Base-by-base conservation (phyloP, 2,329 filamentous ascomycete species). In the Scolecobasidium constrictum region DNA sequence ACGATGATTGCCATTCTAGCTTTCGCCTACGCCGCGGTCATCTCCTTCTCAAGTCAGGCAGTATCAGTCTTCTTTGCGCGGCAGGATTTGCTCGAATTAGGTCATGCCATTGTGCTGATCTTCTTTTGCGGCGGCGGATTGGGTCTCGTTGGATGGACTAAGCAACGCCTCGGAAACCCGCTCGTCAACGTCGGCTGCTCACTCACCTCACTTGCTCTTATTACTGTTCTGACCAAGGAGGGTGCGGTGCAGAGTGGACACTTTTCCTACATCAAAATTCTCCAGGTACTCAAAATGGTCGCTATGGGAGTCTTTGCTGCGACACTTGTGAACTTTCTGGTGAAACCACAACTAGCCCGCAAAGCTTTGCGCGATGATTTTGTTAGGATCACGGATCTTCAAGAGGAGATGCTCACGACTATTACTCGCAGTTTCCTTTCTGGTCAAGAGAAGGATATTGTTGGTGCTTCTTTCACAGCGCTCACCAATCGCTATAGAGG, bases 191-290 rank as follows among this genome's bases (percentile, higher is more conserved):
- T 64, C 11, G 85, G 83, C 38, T 86, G 83, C 51, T 94, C 87
- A 22, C 69, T 95, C 50, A 78, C 88, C 5, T 90, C 86, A 23
- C 78, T 96, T 45, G 86, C 86, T 39, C 84, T 92, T 49, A 94
- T 95, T 56, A 88, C 84, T 2, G 77, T 94, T 36, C 68, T 95
- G 48, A 94, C 90, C 9, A 94, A 93, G 62, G 90, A 95, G 61
- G 87, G 86, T 40, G 79, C 86, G 2, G 80, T 95, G 1, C 85
- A 94, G 53, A 78, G 75, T 23, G 86, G 84, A 4, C 80, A 81
- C 41, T 86, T 94, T 54, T 87, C 83, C 0, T 78, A 83, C 52
- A 77, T 77, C 46, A 93, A 93, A 61, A 82, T 94, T 40, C 67
- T 78, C 0, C 85, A 93, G 59, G 80, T 90, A 19, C 65, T 92